These are phyloP conservation scores for Colletotrichum endophyticum DNA, from an alignment of 2,329 filamentous ascomycete genomes.

Conservation along the genomic window DNA sequence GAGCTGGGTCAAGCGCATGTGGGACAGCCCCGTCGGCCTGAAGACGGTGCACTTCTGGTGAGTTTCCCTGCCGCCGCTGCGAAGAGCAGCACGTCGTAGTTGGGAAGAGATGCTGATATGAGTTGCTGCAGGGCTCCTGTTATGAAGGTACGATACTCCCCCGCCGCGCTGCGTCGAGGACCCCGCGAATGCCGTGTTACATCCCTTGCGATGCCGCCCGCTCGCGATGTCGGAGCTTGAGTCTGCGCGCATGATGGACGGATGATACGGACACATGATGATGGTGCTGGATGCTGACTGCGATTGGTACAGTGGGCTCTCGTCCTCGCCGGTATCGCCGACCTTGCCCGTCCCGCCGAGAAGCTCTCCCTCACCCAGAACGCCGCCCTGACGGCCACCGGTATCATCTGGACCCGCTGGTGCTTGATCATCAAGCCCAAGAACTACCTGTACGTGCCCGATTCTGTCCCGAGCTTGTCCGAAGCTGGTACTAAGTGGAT, in stretches of 20 bases:
- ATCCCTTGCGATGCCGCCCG: conserved; percentile 10
- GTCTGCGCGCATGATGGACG: not conserved
- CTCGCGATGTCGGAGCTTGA: conserved; percentile 12
- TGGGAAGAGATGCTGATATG: not conserved
- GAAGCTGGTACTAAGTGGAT: not conserved
- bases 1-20: conserved; percentile 77
- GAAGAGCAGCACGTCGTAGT: not conserved
- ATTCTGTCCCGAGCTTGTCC: not conserved
- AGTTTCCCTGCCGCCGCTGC: conserved; percentile 24
- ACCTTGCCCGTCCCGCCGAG: conserved; percentile 89
- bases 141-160: conserved; percentile 66
- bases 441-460: conserved; percentile 78
- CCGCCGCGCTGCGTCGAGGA: conserved; percentile 46
- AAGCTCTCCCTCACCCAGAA: conserved; percentile 95
- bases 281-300: not conserved
- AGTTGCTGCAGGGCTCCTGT: conserved; percentile 75
- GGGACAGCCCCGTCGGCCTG: conserved; percentile 80
- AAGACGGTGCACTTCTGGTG: conserved; percentile 99
- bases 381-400: conserved; percentile 85
- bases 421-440: conserved; percentile 95
- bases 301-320: conserved; percentile 74
- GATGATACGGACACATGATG: not conserved
- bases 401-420: conserved; percentile 98
- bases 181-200: not conserved
- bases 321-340: conserved; percentile 89